Base-by-base conservation (phyloP, 768 basidiomycete species). In the Leccinum ochraceum region DNA sequence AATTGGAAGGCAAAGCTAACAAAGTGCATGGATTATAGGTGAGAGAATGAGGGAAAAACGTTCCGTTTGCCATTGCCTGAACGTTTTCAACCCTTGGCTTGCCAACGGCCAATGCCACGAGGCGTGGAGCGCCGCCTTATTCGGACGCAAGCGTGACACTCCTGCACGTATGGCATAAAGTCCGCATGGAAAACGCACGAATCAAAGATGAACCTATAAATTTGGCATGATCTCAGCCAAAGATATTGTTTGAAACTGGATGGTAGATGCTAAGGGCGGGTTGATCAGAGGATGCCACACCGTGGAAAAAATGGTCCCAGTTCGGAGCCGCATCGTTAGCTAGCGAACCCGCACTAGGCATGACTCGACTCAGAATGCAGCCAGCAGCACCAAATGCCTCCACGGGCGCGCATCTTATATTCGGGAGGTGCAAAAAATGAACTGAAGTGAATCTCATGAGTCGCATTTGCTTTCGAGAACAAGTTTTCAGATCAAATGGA, bases 181-280 rank as follows among this genome's bases (percentile, higher is more conserved):
- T 44, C 16, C 42, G 42, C 42, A 44, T 44, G 42, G 42, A n/a
- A 44, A n/a, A n/a, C 42, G 17, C 42, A 44, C 42, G 42, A 36
- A 36, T 14, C 34, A 34, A 34, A 36, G 14, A 32, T 32, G 32
- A 36, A 36, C 11, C 30, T 37, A 53, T 20, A 28, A 44, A 24
- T 9, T 60, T 60, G 59, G 59, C 53, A 17, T 48, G 60, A 55
- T 54, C 55, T 17, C 10, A n/a, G 32, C 56, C 22, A 34, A 36
- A 4, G 22, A n/a, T 42, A 3, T 50, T 36, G 54, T 42, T 53
- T 54, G 46, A 16, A 17, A 55, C 20, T 4, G 10, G 51, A 32
- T 64, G 60, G 60, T 30, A 42, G 30, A 6, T 46, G 58, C 65
- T 61, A 66, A 56, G 37, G 36, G 36, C 14, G 13, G 53, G 42